phyloP scores from a whole-genome alignment of 257 asterid species.

The Nicotiana undulata region DNA sequence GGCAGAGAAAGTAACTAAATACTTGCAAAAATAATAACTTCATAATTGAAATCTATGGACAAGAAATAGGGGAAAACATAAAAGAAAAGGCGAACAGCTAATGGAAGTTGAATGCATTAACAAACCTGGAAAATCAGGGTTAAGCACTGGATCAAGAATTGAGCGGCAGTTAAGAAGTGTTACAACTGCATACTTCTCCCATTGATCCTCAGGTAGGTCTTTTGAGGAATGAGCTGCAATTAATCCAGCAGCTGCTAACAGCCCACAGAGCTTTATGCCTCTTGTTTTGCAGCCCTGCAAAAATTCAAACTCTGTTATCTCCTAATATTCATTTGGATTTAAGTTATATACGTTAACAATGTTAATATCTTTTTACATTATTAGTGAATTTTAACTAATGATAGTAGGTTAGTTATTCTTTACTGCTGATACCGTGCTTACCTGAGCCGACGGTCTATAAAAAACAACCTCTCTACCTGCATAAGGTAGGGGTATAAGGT shows the following conservation, averaged over 20 bases:
- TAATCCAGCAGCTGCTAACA: conserved; percentile 62
- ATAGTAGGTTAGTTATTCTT: too few relatives aligned
- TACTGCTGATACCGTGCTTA: too few relatives aligned
- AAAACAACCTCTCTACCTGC: too few relatives aligned
- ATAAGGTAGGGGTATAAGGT: too few relatives aligned
- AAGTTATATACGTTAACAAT: too few relatives aligned
- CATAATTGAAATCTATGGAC: not conserved
- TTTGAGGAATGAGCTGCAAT: conserved; percentile 54
- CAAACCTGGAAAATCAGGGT: conserved; percentile 50
- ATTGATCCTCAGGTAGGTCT: conserved; percentile 37
- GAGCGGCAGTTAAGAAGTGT: conserved; percentile 78
- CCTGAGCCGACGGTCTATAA: too few relatives aligned
- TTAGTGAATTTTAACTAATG: too few relatives aligned
- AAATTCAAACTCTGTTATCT: not conserved
- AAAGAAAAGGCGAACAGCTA: not conserved
- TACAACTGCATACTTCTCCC: conserved; percentile 65
- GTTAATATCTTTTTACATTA: too few relatives aligned
- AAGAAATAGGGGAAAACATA: too few relatives aligned
- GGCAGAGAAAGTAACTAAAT: not conserved
- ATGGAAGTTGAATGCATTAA: not conserved
- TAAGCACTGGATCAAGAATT: conserved; percentile 69
- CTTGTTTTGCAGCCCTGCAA: conserved; percentile 54
- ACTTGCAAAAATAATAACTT: not conserved
- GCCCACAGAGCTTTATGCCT: conserved; percentile 44
- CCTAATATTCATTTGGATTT: not conserved